A percentile compares a stretch with the other conserved stretches of the same genome.
Evolutionary conservation across 495 filamentous ascomycete species (phyloP).

Genomic region (Penicillium arizonense): DNA sequence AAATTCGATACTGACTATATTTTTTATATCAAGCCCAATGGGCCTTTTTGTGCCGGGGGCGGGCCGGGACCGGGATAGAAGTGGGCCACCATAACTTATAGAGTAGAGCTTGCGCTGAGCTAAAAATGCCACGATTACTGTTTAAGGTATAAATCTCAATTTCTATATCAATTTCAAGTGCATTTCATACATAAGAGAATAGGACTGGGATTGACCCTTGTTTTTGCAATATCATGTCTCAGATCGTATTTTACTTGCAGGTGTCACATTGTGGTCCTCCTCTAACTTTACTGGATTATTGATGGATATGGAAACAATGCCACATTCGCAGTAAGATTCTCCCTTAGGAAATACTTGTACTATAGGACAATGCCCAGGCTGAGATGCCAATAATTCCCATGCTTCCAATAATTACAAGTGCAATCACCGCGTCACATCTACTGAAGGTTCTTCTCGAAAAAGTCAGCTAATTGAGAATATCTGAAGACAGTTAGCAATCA

Average conservation of each 20-base stretch:
- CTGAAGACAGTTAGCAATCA: constrained; percentile 15
- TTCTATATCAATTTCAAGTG: too few species aligned
- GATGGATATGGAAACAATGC: too few species aligned
- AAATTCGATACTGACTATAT: background rate
- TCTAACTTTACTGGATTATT: too few species aligned
- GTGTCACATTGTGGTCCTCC: too few species aligned
- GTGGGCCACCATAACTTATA: background rate
- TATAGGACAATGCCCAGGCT: too few species aligned
- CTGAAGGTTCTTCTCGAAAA: constrained; percentile 43
- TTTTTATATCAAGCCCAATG: background rate
- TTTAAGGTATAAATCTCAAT: too few species aligned
- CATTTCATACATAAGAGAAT: too few species aligned
- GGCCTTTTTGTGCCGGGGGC: constrained; percentile 4
- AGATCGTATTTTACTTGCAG: too few species aligned
- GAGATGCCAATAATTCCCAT: background rate
- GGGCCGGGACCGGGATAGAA: constrained; percentile 16
- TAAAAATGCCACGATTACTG: background rate
- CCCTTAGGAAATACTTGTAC: too few species aligned
- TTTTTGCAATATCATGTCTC: too few species aligned
- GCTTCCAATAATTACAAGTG: background rate
- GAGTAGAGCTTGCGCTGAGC: background rate
- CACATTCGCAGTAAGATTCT: too few species aligned
- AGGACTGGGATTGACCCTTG: too few species aligned
- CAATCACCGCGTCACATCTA: background rate
- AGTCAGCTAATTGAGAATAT: constrained; percentile 41